Base-by-base conservation (phyloP, 306 rosid genomes). In the Sphenostylis stenocarpa region DNA sequence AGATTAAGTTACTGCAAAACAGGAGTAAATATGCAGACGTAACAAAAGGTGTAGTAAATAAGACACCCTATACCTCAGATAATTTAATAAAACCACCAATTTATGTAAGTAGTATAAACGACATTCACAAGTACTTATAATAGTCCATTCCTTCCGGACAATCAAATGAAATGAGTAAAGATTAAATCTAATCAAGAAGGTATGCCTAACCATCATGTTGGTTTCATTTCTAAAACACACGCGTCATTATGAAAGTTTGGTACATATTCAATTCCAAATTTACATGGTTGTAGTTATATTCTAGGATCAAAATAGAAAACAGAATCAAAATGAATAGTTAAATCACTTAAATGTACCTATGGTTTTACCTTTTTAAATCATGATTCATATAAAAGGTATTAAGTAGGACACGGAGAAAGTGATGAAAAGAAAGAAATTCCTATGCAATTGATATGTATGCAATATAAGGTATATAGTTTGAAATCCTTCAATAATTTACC, bases 401-500 rank as follows among this genome's bases (percentile, higher is more conserved):
- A 64, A 16, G 47, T 62, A 65, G 28, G 3, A 45, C 29, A 43
- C 5, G 19, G 17, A 56, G 60, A 15, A 62, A 21, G 60, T 1
- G 14, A 62, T 64, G 17, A 41, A 34, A 33, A 58, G 24, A 47
- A 36, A 78, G 23, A 48, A 61, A 48, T 49, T 19, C 44, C 33
- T 24, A 8, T 36, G 16, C 49, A 81, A 58, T 23, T 64, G 62
- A 67, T 47, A 34, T 47, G 49, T 45, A 61, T 52, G 33, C 36
- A 34, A 70, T 34, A 48, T 0, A 28, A 56, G 16, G 13, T 7
- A 64, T 45, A 15, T 53, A 70, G 66, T 43, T 28, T 43, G 39
- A 79, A 70, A 34, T 38, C n/a, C 45, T 53, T 53, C 77, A 77
- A 73, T 57, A 48, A 45, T 26, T 57, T 62, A 57, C 67, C 51